Percentiles rank a stretch among this genome's conserved stretches.
Conservation (phyloP, 179 eudicot genomes). For the Sideroxylon spinosum region DNA sequence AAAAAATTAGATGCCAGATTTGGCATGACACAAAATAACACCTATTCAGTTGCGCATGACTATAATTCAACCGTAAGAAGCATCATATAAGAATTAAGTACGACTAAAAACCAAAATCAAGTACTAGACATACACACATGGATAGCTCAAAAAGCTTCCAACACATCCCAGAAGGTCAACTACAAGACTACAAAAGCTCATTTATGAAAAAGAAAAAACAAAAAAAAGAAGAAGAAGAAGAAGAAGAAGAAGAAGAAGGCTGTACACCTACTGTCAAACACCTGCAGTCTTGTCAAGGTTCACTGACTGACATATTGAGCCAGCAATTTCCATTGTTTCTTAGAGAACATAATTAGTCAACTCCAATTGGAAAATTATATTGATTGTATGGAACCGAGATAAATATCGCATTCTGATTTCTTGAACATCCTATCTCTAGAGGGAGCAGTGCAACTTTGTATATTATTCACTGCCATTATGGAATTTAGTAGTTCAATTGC, state of each 20-base stretch:
- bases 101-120: neutral
- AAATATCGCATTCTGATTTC: neutral
- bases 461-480: neutral
- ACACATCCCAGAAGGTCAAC: constrained; percentile 5
- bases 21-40: neutral
- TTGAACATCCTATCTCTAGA: neutral
- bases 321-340: neutral
- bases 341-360: neutral
- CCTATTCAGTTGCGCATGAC: neutral
- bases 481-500: neutral
- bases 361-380: neutral
- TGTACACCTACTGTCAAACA: neutral
- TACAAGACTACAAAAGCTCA: neutral
- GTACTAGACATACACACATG: neutral
- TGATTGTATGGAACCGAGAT: neutral
- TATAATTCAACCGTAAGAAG: neutral
- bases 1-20: neutral
- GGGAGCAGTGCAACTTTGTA: neutral
- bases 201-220: neutral
- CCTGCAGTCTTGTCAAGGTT: no score
- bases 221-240: no score
- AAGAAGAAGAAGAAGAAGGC: no score
- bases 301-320: neutral
- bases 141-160: neutral
- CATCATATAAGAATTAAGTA: neutral